Conservation (phyloP, 202 grass and related monocot species). For the Panicum virgatum region DNA sequence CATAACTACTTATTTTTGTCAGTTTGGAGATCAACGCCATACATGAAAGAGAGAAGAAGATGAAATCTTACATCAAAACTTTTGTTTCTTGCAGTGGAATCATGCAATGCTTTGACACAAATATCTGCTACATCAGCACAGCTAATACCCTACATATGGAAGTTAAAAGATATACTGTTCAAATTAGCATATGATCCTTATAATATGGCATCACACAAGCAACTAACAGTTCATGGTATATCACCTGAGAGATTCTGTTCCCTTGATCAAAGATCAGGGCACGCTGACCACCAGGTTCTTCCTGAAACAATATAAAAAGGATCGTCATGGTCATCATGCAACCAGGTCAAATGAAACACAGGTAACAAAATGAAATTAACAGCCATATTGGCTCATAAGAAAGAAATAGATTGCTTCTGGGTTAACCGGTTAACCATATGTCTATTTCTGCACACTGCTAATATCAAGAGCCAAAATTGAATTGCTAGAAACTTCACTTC, state of each 20-base stretch:
- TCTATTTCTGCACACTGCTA: neutral
- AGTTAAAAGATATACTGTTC: slow-evolving; percentile 16
- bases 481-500: neutral
- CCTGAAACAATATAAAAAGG: slow-evolving; percentile 47
- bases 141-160: slow-evolving; percentile 75
- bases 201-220: neutral
- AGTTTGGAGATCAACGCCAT: neutral
- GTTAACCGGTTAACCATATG: neutral
- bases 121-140: slow-evolving; percentile 98
- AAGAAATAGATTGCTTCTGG: neutral
- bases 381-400: neutral
- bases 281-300: slow-evolving; percentile 98
- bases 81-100: slow-evolving; percentile 98
- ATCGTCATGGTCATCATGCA: neutral
- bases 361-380: slow-evolving; percentile 6
- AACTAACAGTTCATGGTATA: neutral
- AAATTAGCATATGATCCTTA: neutral
- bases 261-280: slow-evolving; percentile 99
- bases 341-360: neutral
- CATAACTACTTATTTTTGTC: neutral
- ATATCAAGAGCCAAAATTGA: neutral
- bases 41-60: slow-evolving; percentile 10
- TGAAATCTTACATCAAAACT: slow-evolving; percentile 91
- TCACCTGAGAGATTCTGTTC: slow-evolving; percentile 93
- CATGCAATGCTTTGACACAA: slow-evolving; percentile 95